Conservation (phyloP, 163 green algal species). For the Scenedesmus sp. region DNA sequence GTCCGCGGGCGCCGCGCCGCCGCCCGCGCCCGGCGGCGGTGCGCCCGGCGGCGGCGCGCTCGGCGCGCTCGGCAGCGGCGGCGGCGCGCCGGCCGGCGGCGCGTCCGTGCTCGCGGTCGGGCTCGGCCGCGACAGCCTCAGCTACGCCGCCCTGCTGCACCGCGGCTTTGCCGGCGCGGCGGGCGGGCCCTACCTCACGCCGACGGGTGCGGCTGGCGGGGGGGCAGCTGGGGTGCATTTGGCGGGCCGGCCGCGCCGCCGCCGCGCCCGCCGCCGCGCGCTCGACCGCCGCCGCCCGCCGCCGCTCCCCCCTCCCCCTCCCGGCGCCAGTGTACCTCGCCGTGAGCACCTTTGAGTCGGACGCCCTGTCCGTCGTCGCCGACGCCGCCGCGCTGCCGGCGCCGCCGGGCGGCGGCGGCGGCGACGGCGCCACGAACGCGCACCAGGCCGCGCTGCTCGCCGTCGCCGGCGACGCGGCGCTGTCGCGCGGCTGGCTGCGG, state of each 20-base stretch:
- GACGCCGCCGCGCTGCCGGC: not conserved
- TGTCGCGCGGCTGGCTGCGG: not conserved
- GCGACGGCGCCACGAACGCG: constrained; percentile 3
- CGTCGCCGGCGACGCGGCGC: not conserved
- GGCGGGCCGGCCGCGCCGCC: not conserved
- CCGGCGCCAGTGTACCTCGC: constrained; percentile 26
- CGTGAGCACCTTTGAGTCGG: constrained; percentile 38
- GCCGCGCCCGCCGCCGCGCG: no score
- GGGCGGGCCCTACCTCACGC: constrained; percentile 44
- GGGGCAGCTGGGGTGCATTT: not conserved
- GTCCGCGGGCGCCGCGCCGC: constrained; percentile 11
- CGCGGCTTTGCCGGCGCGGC: not conserved
- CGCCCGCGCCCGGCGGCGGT: not conserved
- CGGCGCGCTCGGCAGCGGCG: not conserved
- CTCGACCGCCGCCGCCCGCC: no score
- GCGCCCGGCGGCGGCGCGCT: constrained; percentile 11
- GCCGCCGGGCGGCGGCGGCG: not conserved
- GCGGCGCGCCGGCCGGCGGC: not conserved
- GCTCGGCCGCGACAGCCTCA: not conserved
- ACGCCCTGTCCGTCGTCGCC: constrained; percentile 14
- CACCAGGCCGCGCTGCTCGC: not conserved
- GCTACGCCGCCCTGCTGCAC: constrained; percentile 11
- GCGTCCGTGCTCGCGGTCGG: not conserved
- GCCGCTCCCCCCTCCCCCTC: no score
- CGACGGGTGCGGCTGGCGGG: constrained; percentile 12